Percentiles rank a stretch among this genome's conserved stretches.
Evolutionary conservation across 2,329 filamentous ascomycete species (phyloP).

Genomic region (Diaporthe aspalathi): DNA sequence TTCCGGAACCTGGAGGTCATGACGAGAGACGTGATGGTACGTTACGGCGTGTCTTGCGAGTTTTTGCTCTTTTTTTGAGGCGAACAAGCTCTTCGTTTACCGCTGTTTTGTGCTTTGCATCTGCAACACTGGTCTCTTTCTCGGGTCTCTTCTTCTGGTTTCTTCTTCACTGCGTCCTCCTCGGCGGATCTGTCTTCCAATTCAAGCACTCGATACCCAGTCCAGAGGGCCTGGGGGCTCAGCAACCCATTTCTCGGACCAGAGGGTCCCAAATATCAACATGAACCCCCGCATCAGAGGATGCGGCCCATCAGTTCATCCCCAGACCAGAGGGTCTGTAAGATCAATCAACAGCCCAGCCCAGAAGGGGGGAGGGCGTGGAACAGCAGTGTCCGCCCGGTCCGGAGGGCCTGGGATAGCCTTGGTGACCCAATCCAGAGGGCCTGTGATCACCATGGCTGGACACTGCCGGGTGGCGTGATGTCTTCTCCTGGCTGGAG

Average conservation of each 20-base stretch:
- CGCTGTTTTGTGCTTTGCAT: constrained; percentile 1
- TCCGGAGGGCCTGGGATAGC: background rate
- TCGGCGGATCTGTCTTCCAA: background rate
- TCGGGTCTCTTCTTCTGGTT: too few relatives aligned
- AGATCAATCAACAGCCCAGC: too few relatives aligned
- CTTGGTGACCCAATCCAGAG: background rate
- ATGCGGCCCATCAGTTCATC: background rate
- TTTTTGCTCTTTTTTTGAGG: background rate
- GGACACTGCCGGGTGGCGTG: background rate
- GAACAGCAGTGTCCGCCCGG: background rate
- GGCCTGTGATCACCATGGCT: background rate
- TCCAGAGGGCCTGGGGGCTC: background rate
- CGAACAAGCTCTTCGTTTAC: background rate
- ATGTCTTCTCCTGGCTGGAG: background rate
- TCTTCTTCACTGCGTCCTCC: background rate
- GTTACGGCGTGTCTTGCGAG: constrained; percentile 22
- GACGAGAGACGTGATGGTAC: constrained; percentile 2
- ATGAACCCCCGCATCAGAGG: too few relatives aligned
- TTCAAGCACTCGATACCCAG: background rate
- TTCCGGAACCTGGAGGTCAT: background rate
- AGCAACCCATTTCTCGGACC: background rate
- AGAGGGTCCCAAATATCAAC: background rate
- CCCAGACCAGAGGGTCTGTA: background rate
- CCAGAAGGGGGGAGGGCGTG: too few relatives aligned
- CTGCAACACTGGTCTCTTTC: background rate